Evolutionary conservation across 306 rosid genomes (phyloP), one percentile per base, ranked within the genome.

Genomic region (Ormosia semicastrata): DNA sequence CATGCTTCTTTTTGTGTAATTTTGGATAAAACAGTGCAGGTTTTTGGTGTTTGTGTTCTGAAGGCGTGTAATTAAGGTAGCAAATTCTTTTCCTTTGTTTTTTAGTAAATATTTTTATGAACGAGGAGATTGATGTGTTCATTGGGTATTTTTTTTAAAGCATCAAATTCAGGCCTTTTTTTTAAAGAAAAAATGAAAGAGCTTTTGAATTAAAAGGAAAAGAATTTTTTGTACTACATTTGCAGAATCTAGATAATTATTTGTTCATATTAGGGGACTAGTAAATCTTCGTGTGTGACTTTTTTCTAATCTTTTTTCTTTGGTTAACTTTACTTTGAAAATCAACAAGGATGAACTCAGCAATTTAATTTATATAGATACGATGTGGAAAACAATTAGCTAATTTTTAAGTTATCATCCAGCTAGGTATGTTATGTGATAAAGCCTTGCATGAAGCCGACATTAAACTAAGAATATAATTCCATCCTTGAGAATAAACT

Each of bases 31-130:
- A 70, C n/a, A 14, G 79, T 54, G 64, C 79, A 59, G 85, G 75
- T 52, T 41, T 39, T 70, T 76, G 83, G 85, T 86, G 67, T 72
- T 56, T 67, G 75, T 79, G 60, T 58, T 52, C 56, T 34, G 52
- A 73, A 49, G 71, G 66, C 18, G 40, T 54, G 73, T 50, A 74
- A 67, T 66, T 43, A 36, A 77, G 81, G 43, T 32, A 40, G 43
- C 67, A 82, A 77, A 57, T 71, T 64, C 4, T 37, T 43, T 49
- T 24, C 40, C 18, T 71, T 71, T 53, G 41, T 30, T 52, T 74
- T 50, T 47, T n/a, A 0, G 37, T 7, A 8, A 14, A 18, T 39
- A 17, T 32, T 58, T 43, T 32, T 17, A 62, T 75, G 75, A 11
- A 24, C 46, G 3, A n/a, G 14, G 24, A 67, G 46, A 80, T 67